Percentiles rank a stretch among this genome's conserved stretches.
These are phyloP conservation scores for Populus ilicifolia DNA, from an alignment of 345 rosid species.

Conservation along the genomic window DNA sequence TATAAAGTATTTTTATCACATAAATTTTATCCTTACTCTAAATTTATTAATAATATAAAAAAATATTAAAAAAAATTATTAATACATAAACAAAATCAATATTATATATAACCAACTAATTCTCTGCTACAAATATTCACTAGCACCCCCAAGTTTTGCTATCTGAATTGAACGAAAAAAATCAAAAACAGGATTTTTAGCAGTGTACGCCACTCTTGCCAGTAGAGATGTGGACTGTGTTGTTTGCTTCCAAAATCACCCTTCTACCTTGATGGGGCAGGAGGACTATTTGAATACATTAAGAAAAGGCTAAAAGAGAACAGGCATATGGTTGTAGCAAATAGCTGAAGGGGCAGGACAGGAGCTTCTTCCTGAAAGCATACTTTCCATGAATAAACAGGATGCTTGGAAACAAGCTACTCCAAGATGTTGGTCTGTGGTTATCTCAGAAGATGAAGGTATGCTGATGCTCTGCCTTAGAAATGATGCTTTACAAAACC, in stretches of 20 bases:
- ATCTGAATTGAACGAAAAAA: constrained; percentile 2
- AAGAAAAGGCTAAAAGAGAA: constrained; percentile 46
- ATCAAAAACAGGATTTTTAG: constrained; percentile 52
- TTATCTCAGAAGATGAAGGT: constrained; percentile 55
- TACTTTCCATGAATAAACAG: constrained; percentile 13
- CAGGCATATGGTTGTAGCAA: constrained; percentile 56
- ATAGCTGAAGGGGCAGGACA: constrained; percentile 73
- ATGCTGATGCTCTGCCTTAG: neutral
- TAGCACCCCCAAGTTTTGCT: neutral
- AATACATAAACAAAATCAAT: too few relatives aligned
- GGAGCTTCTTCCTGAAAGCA: constrained; percentile 43
- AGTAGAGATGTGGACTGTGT: constrained; percentile 60
- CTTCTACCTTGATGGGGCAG: constrained; percentile 56
- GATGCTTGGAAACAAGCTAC: constrained; percentile 65
- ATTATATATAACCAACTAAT: too few relatives aligned
- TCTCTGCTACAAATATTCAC: too few relatives aligned
- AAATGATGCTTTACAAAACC: neutral
- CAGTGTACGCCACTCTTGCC: constrained; percentile 60
- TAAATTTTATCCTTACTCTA: too few relatives aligned
- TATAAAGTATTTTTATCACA: too few relatives aligned
- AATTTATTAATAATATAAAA: too few relatives aligned
- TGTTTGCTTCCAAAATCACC: constrained; percentile 66
- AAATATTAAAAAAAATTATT: too few relatives aligned
- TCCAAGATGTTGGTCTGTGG: constrained; percentile 57
- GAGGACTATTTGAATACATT: constrained; percentile 53